phyloP scores from a whole-genome alignment of 2,329 filamentous ascomycete genomes.

The Sporothrix protearum region DNA sequence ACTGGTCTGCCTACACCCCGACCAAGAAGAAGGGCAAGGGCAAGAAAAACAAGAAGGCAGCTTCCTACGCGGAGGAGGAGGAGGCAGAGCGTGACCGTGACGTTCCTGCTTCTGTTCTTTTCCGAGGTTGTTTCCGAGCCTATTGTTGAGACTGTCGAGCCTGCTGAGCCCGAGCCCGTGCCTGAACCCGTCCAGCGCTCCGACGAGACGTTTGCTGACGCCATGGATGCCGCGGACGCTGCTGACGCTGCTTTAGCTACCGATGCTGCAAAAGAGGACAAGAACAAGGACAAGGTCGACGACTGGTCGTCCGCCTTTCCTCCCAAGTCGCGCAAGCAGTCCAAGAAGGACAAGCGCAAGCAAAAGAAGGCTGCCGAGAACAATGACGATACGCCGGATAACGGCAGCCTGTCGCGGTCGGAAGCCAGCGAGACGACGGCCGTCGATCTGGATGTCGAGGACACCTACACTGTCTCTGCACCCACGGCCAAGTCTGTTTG shows the following conservation, averaged over 20 bases:
- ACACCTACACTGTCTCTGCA: not conserved
- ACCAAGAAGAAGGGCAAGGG: constrained; percentile 41
- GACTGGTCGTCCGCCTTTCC: constrained; percentile 32
- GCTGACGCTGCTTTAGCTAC: not conserved
- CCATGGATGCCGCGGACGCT: not conserved
- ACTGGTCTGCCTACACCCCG: constrained; percentile 23
- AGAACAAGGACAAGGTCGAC: constrained; percentile 40
- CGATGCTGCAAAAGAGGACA: not conserved
- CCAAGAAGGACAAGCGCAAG: constrained; percentile 20
- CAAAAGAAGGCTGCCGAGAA: constrained; percentile 16
- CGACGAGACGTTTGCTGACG: constrained; percentile 2
- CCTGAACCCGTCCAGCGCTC: not conserved
- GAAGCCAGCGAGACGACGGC: constrained; percentile 10
- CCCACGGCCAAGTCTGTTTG: not conserved
- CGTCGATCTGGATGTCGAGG: not conserved
- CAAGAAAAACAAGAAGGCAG: constrained; percentile 39
- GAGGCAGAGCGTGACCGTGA: not conserved
- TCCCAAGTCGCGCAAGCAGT: constrained; percentile 15
- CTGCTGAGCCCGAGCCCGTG: not conserved
- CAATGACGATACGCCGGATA: not conserved
- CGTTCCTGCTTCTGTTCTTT: not conserved
- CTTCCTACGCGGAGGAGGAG: constrained; percentile 29
- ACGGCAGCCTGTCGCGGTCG: not conserved
- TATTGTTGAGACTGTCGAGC: not conserved
- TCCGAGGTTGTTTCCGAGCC: not conserved